A percentile compares a stretch with the other conserved stretches of the same genome.
phyloP scores from a whole-genome alignment of 129 eudicot species.

The Calendula officinalis region DNA sequence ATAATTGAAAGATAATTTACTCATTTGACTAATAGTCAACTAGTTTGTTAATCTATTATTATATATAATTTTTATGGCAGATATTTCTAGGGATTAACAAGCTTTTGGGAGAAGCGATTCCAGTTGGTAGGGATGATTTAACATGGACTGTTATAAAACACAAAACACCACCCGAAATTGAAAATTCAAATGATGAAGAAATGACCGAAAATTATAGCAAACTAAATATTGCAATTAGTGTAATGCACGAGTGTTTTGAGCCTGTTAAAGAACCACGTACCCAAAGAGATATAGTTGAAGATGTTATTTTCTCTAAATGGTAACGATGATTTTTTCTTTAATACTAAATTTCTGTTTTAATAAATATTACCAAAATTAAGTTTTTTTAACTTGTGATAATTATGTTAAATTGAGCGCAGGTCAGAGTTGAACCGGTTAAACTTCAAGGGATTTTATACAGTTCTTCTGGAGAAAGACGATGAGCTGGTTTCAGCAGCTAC shows the following conservation, averaged over 20 bases:
- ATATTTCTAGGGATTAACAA: constrained; percentile 50
- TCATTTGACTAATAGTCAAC: no score
- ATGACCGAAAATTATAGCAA: constrained; percentile 55
- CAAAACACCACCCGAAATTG: constrained; percentile 3
- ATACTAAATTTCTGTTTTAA: not conserved
- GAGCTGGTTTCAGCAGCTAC: constrained; percentile 72
- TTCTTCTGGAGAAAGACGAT: constrained; percentile 77
- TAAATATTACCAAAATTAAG: not conserved
- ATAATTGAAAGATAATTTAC: constrained; percentile 1
- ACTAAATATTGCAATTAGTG: constrained; percentile 65
- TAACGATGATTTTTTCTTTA: constrained; percentile 21
- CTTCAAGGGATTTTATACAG: constrained; percentile 72
- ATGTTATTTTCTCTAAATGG: constrained; percentile 72
- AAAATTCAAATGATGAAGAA: constrained; percentile 25
- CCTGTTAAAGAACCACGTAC: constrained; percentile 72
- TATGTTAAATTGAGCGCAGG: constrained; percentile 35
- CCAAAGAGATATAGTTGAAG: constrained; percentile 70
- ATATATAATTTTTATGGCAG: constrained; percentile 30
- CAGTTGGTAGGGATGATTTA: constrained; percentile 50
- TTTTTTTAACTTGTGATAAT: not conserved
- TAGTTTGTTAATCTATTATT: no score
- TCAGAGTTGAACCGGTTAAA: constrained; percentile 79
- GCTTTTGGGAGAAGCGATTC: constrained; percentile 57
- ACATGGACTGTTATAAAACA: constrained; percentile 71
- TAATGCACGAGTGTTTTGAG: constrained; percentile 88